Evolutionary conservation across 2,329 filamentous ascomycete species (phyloP).

Genomic region (Fusarium sp.): DNA sequence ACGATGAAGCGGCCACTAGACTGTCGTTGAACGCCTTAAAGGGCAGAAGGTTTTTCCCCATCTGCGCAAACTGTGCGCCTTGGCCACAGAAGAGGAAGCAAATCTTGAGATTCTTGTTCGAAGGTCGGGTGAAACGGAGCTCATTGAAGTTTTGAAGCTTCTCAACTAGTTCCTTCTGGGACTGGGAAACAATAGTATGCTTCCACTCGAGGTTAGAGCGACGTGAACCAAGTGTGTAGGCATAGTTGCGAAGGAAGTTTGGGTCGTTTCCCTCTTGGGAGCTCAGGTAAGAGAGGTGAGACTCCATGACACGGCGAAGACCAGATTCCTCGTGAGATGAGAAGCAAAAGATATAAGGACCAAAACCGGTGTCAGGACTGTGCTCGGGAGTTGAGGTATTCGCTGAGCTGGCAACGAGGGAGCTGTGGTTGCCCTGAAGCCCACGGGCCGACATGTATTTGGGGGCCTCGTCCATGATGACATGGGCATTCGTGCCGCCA

Average conservation of each 20-base stretch:
- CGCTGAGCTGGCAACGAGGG: conserved; percentile 26
- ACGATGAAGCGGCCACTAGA: conserved; percentile 50
- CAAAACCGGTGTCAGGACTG: neutral
- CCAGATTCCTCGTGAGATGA: conserved; percentile 59
- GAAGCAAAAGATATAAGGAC: conserved; percentile 55
- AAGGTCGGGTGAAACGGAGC: conserved; percentile 37
- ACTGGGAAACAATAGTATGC: conserved; percentile 52
- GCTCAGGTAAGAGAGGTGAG: conserved; percentile 50
- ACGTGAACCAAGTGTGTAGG: conserved; percentile 60
- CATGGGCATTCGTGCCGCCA: conserved; percentile 68
- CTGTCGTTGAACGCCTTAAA: conserved; percentile 57
- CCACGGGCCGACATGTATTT: conserved; percentile 53
- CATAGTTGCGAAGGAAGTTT: conserved; percentile 53
- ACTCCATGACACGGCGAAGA: conserved; percentile 50
- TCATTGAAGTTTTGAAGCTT: conserved; percentile 43
- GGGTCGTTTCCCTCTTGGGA: conserved; percentile 11
- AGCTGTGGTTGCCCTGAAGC: conserved; percentile 53
- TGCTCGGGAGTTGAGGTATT: conserved; percentile 6
- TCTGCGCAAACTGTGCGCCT: conserved; percentile 57
- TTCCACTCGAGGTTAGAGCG: conserved; percentile 60
- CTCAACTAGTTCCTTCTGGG: conserved; percentile 47
- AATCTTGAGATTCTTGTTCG: conserved; percentile 46
- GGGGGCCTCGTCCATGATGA: conserved; percentile 62
- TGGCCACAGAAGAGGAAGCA: conserved; percentile 60
- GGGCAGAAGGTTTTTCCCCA: conserved; percentile 56